phyloP scores from a whole-genome alignment of 306 rosid species.

The Mimosa bimucronata region DNA sequence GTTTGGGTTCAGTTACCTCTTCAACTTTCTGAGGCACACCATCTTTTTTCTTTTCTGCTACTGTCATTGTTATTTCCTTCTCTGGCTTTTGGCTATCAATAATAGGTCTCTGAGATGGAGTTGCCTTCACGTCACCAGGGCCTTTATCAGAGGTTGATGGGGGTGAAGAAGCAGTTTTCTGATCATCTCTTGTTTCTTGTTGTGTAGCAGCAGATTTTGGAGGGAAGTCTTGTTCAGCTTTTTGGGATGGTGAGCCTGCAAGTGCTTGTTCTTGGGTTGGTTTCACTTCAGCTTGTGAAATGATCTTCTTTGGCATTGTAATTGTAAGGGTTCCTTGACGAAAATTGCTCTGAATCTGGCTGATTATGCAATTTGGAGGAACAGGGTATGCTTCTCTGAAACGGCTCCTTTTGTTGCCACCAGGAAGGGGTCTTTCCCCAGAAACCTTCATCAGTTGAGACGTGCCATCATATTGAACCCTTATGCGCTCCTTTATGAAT shows the following conservation, averaged over 20 bases:
- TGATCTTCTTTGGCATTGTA: conserved; percentile 51
- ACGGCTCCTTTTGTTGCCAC: conserved; percentile 44
- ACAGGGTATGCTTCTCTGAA: conserved; percentile 44
- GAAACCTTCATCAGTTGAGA: conserved; percentile 28
- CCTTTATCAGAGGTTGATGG: not conserved
- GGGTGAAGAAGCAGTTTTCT: conserved; percentile 31
- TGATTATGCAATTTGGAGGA: conserved; percentile 42
- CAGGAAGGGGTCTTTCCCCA: conserved; percentile 56
- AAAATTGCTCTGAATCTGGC: conserved; percentile 46
- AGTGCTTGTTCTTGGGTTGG: conserved; percentile 27
- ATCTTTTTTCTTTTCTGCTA: not conserved
- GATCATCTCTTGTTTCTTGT: conserved; percentile 36
- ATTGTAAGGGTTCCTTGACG: conserved; percentile 45
- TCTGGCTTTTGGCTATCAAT: conserved; percentile 15
- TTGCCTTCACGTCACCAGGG: conserved; percentile 2
- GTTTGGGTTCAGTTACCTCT: conserved; percentile 39
- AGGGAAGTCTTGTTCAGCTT: conserved; percentile 18
- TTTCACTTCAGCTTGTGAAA: conserved; percentile 24
- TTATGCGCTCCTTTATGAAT: conserved; percentile 49
- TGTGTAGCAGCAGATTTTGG: conserved; percentile 34
- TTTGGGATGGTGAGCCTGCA: conserved; percentile 1
- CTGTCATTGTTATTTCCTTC: conserved; percentile 21
- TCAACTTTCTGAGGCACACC: not conserved
- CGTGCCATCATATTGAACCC: conserved; percentile 14
- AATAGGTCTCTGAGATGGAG: not conserved